Conservation (phyloP, 2,329 filamentous ascomycete species). For the Coniochaeta hoffmannii region DNA sequence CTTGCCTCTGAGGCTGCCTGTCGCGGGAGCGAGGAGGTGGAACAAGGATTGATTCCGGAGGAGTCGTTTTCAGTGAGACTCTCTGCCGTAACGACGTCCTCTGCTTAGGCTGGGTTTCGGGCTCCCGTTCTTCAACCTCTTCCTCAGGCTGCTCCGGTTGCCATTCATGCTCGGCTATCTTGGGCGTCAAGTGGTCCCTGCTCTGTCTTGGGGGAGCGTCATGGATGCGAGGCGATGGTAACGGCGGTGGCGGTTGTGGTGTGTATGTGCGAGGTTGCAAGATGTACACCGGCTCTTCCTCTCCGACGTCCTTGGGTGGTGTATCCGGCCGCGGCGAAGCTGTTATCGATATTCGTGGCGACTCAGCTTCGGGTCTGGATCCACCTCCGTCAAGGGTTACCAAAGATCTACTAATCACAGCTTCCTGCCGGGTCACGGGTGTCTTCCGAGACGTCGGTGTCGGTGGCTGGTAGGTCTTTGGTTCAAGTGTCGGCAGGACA, state of each 20-base stretch:
- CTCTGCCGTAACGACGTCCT: slow-evolving; percentile 45
- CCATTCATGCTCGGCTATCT: slow-evolving; percentile 7
- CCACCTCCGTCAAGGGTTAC: background rate
- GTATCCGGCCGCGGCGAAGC: background rate
- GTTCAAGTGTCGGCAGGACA: background rate
- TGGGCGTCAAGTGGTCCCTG: background rate
- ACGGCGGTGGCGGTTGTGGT: slow-evolving; percentile 38
- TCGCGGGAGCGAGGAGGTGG: slow-evolving; percentile 32
- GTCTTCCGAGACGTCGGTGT: background rate
- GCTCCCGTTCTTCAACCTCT: slow-evolving; percentile 7
- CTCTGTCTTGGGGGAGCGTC: slow-evolving; percentile 14
- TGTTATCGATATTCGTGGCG: background rate
- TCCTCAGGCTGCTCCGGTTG: background rate
- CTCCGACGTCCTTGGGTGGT: slow-evolving; percentile 8
- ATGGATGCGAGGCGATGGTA: slow-evolving; percentile 36
- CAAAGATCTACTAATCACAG: background rate
- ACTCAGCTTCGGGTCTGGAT: background rate
- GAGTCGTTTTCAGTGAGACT: slow-evolving; percentile 43
- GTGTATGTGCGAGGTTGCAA: slow-evolving; percentile 53
- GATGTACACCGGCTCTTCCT: slow-evolving; percentile 39
- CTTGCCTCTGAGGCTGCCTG: slow-evolving; percentile 18
- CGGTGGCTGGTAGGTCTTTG: background rate
- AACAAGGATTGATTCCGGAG: slow-evolving; percentile 47
- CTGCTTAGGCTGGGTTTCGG: slow-evolving; percentile 23
- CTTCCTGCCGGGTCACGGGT: background rate